Conservation (phyloP, 1,139 yeast species). For the Debaryomyces udenii region DNA sequence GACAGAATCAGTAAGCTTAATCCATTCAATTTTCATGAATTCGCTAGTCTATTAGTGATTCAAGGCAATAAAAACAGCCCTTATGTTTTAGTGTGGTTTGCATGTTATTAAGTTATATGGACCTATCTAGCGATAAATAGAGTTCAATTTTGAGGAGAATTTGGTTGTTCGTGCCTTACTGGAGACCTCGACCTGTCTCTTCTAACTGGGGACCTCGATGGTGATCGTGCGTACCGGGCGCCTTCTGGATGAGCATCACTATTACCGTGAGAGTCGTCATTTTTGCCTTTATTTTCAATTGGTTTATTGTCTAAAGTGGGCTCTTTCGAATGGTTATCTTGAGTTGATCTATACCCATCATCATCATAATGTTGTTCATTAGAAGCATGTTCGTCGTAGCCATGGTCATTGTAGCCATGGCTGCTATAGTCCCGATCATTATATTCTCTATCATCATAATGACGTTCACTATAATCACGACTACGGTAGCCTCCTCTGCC, state of each 20-base stretch:
- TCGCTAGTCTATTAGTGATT: no score
- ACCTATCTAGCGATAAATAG: background rate
- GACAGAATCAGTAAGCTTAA: no score
- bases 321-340: conserved; percentile 26
- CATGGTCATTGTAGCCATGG: conserved; percentile 2
- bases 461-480: conserved; percentile 13
- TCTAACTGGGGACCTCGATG: conserved; percentile 44
- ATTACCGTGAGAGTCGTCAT: conserved; percentile 13
- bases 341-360: conserved; percentile 16
- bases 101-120: no score
- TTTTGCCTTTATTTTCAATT: conserved; percentile 14
- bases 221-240: conserved; percentile 38
- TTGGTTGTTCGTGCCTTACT: conserved; percentile 25
- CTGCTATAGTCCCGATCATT: conserved; percentile 15
- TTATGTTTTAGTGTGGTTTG: no score
- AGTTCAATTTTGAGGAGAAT: background rate
- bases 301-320: conserved; percentile 25
- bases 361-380: conserved; percentile 20
- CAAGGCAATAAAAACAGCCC: no score
- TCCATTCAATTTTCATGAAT: no score
- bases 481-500: conserved; percentile 21
- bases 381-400: conserved; percentile 1
- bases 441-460: conserved; percentile 5
- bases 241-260: conserved; percentile 18
- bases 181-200: conserved; percentile 49